phyloP scores from a whole-genome alignment of 225 moss, liverwort and hornwort species.

The Lunularia cruciata region DNA sequence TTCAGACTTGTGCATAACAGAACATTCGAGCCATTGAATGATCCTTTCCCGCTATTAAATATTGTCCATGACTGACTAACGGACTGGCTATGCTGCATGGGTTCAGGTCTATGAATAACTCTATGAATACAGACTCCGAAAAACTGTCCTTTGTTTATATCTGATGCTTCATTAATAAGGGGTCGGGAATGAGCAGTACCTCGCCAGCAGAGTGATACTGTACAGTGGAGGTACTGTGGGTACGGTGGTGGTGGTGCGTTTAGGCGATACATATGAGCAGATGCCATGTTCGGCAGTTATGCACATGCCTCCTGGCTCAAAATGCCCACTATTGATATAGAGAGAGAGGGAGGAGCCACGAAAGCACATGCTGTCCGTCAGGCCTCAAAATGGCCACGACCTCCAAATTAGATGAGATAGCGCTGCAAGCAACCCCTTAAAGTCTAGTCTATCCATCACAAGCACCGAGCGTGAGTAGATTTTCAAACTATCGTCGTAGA shows the following conservation, averaged over 20 bases:
- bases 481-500: background rate
- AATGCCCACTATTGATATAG: background rate
- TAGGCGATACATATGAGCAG: background rate
- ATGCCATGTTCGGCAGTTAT: background rate
- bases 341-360: background rate
- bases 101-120: background rate
- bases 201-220: background rate
- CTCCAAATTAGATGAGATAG: too few species aligned
- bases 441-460: background rate
- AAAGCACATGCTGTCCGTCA: too few species aligned
- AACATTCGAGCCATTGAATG: constrained; percentile 7
- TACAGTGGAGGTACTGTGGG: background rate
- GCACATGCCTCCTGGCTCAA: constrained; percentile 3
- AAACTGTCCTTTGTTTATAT: background rate
- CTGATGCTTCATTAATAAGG: background rate
- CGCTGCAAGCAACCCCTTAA: background rate
- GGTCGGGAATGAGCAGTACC: background rate
- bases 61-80: background rate
- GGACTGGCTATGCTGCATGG: background rate
- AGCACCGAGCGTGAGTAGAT: background rate
- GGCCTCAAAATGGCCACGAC: too few species aligned
- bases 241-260: background rate
- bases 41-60: background rate
- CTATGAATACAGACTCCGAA: background rate
- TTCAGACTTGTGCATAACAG: background rate